Evolutionary conservation across 192 early-diverging fungal genomes (phyloP), one percentile per base, ranked within the genome.

Genomic region (Coemansia sp.): DNA sequence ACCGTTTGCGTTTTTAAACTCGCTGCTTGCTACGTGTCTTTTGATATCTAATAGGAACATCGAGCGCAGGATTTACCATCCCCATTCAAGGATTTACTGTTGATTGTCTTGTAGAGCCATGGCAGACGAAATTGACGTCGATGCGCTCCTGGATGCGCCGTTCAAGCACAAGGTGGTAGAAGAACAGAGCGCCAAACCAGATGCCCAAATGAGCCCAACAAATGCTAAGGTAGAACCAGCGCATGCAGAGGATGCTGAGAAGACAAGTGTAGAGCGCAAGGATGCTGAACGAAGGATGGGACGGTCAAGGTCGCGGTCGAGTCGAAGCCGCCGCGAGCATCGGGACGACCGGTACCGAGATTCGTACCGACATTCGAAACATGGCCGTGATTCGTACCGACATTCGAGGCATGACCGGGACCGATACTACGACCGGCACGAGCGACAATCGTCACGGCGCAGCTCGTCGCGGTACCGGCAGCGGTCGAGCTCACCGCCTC

Each of bases 91-190:
- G 31, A 35, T 35, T 35, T 35, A 35, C 31, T 35, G 21, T 35
- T 35, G 31, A 35, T 35, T 35, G 31, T 35, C 31, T 35, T 35
- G 31, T 35, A 35, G 31, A 35, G 31, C 31, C 31, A 72, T 72
- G 70, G 37, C 70, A 3, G 63, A 72, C 25, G 70, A 72, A 3
- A 61, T 72, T 14, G 64, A 72, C 47, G 64, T 72, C 29, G 70
- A 72, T 52, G 70, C 63, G 62, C 70, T 72, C 14, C 45, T 72
- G 37, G 70, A 72, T 37, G 70, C 70, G n/a, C 70, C 70, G 41
- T 72, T 65, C 64, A 72, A 61, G 47, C 57, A 56, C 21, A 70
- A 61, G 64, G 59, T 56, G 59, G 63, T 69, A 66, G 64, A 56
- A 41, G 68, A 65, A 45, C 55, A 61, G 39, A 57, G 31, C 6